Conservation (phyloP, 176 grass and related monocot species). For the Musa acuminata region DNA sequence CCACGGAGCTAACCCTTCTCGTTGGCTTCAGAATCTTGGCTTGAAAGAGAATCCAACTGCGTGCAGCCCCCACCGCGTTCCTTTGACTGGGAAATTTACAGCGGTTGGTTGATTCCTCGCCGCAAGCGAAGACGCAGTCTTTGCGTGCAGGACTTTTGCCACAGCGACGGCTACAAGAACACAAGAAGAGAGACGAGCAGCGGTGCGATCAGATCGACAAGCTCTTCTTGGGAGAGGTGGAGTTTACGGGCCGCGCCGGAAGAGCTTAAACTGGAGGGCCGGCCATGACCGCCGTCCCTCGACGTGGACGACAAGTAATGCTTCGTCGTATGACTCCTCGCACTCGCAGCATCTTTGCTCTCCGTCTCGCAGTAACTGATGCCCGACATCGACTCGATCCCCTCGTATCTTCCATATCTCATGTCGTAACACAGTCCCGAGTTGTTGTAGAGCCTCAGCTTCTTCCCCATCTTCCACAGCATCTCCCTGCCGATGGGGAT, state of each 20-base stretch:
- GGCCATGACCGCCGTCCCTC: background rate
- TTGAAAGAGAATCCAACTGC: background rate
- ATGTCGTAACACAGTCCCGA: conserved; percentile 62
- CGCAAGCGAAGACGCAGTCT: no score
- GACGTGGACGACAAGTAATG: conserved; percentile 21
- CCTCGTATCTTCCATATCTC: conserved; percentile 53
- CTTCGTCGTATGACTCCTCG: conserved; percentile 33
- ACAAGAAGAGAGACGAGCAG: conserved; percentile 9
- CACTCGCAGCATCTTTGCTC: background rate
- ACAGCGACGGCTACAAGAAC: background rate
- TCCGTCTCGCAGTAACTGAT: conserved; percentile 44
- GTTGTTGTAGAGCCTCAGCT: conserved; percentile 64
- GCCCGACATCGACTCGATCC: conserved; percentile 49
- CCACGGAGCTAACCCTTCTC: background rate
- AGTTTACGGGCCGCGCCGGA: conserved; percentile 5
- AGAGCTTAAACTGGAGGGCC: conserved; percentile 7
- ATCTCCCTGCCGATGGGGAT: conserved; percentile 77
- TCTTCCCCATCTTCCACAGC: conserved; percentile 80
- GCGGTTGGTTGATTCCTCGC: no score
- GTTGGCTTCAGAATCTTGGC: background rate
- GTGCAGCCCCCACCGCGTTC: no score
- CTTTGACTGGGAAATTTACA: no score
- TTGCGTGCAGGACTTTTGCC: no score
- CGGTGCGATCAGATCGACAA: background rate
- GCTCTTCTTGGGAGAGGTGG: background rate